Evolutionary conservation across 140 eudicot species (phyloP), one percentile per base, ranked within the genome.

Genomic region (Ambrosia hybrid): DNA sequence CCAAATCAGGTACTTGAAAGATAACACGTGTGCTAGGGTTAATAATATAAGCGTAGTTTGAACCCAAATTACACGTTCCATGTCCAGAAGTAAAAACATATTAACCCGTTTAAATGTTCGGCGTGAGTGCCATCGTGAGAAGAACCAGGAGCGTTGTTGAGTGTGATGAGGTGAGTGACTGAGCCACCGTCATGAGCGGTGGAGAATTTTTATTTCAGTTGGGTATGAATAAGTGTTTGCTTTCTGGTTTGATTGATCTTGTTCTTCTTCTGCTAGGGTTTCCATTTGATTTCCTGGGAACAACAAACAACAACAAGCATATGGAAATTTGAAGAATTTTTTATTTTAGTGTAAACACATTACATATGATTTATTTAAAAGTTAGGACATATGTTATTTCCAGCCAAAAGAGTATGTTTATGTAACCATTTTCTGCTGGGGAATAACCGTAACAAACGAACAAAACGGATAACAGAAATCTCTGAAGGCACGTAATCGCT

Each of bases 31-130:
- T 73, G 62, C 71, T 63, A 36, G 53, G 78, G 26, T 73, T 73
- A 9, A 71, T 0, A 39, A 64, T 5, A 3, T 51, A 63, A 2
- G 78, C 78, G 9, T 51, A 38, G 17, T 51, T 39, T 37, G 56
- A 11, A 5, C 5, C n/a, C 0, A 38, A 1, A 6, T 2, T 30
- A 30, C 34, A 30, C 46, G 39, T 15, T 6, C 56, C 65, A 17
- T 74, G 36, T 0, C 58, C 51, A 10, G 78, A 73, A 15, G 55
- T 51, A 11, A 15, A 15, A 73, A 11, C 57, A 16, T 3, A 64
- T 8, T 39, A 73, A 73, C 11, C 72, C 72, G 43, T 64, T 34
- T 4, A 73, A 7, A 51, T 73, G 78, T 37, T 73, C 64, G n/a
- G 63, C 30, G 8, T 43, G 9, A 6, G 48, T 43, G 48, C 8